Base-by-base conservation (phyloP, 2,329 filamentous ascomycete genomes). In the Fonsecaea multimorphosa region DNA sequence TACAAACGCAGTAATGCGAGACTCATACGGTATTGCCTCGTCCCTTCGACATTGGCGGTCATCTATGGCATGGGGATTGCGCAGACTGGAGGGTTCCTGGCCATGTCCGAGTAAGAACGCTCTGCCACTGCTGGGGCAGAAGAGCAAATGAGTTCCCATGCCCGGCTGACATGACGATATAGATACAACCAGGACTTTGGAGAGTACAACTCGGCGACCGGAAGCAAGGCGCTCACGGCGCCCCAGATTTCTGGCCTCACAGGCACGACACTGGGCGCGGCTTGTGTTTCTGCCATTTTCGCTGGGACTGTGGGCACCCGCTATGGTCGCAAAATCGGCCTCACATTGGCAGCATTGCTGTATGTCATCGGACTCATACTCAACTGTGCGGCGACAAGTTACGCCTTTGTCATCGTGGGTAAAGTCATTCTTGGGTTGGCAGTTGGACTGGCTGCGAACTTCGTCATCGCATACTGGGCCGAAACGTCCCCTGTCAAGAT, bases 401-500 rank as follows among this genome's bases (percentile, higher is more conserved):
- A 59, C 38, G 56, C 56, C 56, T 19, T 34, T 56, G 29, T 64
- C 16, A 65, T 65, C n/a, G 63, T 65, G 6, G 63, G 63, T 34
- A 61, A 61, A 40, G 56, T 61, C 57, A 12, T 61, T 19, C 9
- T 52, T 51, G 93, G 93, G 79, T 80, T 96, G 11, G 91, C 91
- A 51, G 91, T 97, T 65, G 93, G 93, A 76, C 90, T 92, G 75
- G 83, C 94, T 51, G 96, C 92, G 0, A 93, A 92, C 56, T 96
- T 96, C 71, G 92, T 96, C 1, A 93, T 93, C 0, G 90, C 97
- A 44, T 97, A 96, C 76, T 93, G 96, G 76, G 93, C 92, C 51
- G 93, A 97, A 76, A 96, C 96, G 12, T 75, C 80, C 0, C 77
- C 77, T 2, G 77, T 78, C 16, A 74, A 76, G 0, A 79, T 79